Evolutionary conservation across 768 basidiomycete species (phyloP).

Genomic region (Boletus insuetus): DNA sequence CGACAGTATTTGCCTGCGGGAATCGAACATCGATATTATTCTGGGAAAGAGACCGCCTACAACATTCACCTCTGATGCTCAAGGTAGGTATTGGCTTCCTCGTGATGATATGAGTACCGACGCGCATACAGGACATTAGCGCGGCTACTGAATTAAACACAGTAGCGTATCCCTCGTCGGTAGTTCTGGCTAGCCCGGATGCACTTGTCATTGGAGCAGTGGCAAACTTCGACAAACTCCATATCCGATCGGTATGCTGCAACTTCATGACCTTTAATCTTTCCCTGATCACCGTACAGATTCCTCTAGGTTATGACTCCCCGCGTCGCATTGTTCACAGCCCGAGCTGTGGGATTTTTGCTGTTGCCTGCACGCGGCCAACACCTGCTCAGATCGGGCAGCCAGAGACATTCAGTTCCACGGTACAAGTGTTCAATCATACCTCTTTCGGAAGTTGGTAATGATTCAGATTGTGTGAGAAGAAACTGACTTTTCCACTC

Average conservation of each 20-base stretch:
- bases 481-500: conserved; percentile 2
- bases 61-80: conserved; percentile 67
- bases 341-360: conserved; percentile 53
- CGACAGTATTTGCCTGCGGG: conserved; percentile 67
- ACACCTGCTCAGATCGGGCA: conserved; percentile 56
- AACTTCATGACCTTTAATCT: neutral
- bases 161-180: conserved; percentile 44
- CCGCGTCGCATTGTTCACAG: conserved; percentile 69
- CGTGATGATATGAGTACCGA: neutral
- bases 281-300: conserved; percentile 37
- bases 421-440: conserved; percentile 67
- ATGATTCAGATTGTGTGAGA: neutral
- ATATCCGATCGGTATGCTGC: conserved; percentile 67
- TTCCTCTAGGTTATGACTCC: conserved; percentile 68
- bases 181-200: conserved; percentile 56
- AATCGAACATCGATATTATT: conserved; percentile 68
- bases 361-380: conserved; percentile 57
- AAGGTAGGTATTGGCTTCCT: conserved; percentile 42
- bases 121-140: conserved; percentile 44
- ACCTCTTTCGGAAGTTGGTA: conserved; percentile 59
- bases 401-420: conserved; percentile 44
- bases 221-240: conserved; percentile 69
- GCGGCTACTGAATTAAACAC: conserved; percentile 53
- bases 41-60: conserved; percentile 61
- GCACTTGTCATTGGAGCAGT: conserved; percentile 66